Conservation (phyloP, 495 filamentous ascomycete species). For the Chaetomium fimeti region DNA sequence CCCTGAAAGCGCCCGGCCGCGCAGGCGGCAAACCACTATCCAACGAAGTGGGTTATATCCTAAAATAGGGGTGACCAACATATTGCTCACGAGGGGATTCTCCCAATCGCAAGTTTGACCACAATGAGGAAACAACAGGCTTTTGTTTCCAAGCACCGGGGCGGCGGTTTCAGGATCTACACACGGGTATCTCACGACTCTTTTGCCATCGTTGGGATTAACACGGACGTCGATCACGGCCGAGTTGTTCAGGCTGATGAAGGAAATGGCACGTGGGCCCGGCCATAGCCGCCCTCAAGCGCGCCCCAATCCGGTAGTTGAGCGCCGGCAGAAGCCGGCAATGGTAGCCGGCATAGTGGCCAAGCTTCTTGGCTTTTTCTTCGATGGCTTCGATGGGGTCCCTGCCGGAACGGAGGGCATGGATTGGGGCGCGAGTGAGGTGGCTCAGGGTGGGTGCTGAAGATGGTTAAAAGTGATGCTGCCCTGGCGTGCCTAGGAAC, state of each 20-base stretch:
- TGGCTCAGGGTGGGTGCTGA: too few relatives aligned
- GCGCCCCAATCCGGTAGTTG: background rate
- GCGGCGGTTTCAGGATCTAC: conserved; percentile 5
- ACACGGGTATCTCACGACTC: background rate
- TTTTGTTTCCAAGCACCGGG: conserved; percentile 8
- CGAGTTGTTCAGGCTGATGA: conserved; percentile 7
- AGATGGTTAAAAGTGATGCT: too few relatives aligned
- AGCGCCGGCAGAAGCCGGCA: conserved; percentile 8
- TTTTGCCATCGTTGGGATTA: background rate
- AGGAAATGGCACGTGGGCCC: conserved; percentile 5
- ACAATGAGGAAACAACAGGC: background rate
- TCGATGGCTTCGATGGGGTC: background rate
- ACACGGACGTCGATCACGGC: background rate
- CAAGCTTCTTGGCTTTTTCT: conserved; percentile 10
- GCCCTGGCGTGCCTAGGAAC: background rate
- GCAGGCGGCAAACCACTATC: background rate
- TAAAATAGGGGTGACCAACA: background rate
- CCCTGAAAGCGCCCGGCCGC: background rate
- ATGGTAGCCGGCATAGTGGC: background rate
- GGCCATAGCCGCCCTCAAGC: background rate
- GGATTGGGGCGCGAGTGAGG: too few relatives aligned
- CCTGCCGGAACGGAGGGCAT: background rate
- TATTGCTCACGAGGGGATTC: background rate
- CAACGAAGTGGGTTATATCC: background rate
- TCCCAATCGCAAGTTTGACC: background rate